Evolutionary conservation across 2,329 filamentous ascomycete genomes (phyloP).

Genomic region (Alternaria gaisen): DNA sequence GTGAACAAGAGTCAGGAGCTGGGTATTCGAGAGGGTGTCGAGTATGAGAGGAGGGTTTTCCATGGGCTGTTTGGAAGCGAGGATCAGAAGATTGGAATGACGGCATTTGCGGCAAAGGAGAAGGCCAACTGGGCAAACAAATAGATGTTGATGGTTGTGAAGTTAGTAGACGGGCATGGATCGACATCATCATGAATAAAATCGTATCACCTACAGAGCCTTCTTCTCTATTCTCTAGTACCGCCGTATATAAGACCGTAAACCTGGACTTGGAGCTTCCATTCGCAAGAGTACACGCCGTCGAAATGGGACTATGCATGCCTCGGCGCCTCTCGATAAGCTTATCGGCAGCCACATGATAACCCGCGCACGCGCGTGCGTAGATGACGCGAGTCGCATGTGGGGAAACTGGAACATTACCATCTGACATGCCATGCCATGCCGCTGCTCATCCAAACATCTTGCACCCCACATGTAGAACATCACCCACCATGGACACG

Average conservation of each 20-base stretch:
- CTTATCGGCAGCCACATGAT: constrained; percentile 27
- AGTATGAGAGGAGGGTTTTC: constrained; percentile 93
- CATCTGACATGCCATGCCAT: constrained; percentile 16
- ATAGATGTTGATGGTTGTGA: constrained; percentile 52
- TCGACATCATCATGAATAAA: background rate
- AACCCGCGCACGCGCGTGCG: constrained; percentile 11
- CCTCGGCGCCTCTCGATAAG: background rate
- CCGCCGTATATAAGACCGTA: too few species aligned
- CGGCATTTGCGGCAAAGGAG: constrained; percentile 93
- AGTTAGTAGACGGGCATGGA: background rate
- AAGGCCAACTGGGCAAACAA: constrained; percentile 90
- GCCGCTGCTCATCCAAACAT: constrained; percentile 1
- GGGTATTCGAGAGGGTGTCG: constrained; percentile 85
- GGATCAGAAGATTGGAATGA: constrained; percentile 97
- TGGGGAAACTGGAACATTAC: constrained; percentile 12
- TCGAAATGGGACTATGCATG: too few species aligned
- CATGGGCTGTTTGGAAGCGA: constrained; percentile 91
- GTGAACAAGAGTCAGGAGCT: constrained; percentile 99
- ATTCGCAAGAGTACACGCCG: too few species aligned
- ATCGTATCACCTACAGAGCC: too few species aligned
- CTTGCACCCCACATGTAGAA: constrained; percentile 1
- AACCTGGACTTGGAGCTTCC: too few species aligned
- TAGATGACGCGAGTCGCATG: constrained; percentile 19
- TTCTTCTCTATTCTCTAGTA: too few species aligned
- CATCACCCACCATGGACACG: constrained; percentile 13